Evolutionary conservation across 805 yeast species (phyloP), one percentile per base, ranked within the genome.

Genomic region (Candida berthetii): DNA sequence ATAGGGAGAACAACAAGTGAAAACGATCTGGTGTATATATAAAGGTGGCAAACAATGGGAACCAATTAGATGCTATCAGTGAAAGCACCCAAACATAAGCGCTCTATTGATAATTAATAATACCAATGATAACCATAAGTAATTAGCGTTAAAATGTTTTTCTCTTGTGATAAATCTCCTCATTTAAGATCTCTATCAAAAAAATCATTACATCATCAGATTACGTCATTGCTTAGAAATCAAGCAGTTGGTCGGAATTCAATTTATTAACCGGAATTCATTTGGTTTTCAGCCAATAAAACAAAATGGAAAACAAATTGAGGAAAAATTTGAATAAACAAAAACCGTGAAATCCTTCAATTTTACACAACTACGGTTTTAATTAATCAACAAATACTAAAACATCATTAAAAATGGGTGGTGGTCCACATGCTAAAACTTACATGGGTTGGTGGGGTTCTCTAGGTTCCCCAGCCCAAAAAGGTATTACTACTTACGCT

Each of bases 361-460:
- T 11, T 27, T 3, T 11, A 27, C 10, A 4, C 31, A 33, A 27
- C 47, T 44, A n/a, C 8, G 24, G 24, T 22, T 22, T 22, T 22
- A 22, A 22, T 8, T 7, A 45, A 45, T 45, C 43, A 42, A 37
- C 39, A 25, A 35, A 36, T 9, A 15, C 19, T 36, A 9, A 31
- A 14, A 35, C 29, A 37, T 19, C 35, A 37, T 40, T 42, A 42
- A 52, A 49, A 58, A 82, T 82, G 88, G 85, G 77, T 62, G 58
- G 54, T 48, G 86, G 83, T 60, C 83, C 83, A 63, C 77, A 78
- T 55, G 81, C 82, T 56, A 78, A 76, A 55, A 62, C 88, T 60
- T 89, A 84, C 61, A 82, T 86, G 91, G 97, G 97, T 56, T 89
- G 96, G 96, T 89, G 97, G 97, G 97, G 97, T 62, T 66, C 74